Evolutionary conservation across 306 rosid species (phyloP).

Genomic region (Quillaja saponaria): DNA sequence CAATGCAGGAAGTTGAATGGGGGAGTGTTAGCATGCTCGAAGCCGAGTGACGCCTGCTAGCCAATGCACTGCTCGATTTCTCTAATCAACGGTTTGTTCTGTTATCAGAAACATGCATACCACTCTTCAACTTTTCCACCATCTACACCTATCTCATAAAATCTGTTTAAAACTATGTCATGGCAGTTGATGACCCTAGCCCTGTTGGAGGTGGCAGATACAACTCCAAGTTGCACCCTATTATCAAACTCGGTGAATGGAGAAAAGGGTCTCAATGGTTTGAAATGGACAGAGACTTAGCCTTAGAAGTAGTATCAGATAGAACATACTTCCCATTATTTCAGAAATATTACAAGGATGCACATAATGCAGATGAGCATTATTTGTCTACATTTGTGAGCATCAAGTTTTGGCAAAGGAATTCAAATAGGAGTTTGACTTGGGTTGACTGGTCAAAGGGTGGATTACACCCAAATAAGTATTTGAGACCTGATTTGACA

Average conservation of each 20-base stretch:
- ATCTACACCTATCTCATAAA: slow-evolving; percentile 59
- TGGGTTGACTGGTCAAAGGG: slow-evolving; percentile 86
- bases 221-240: slow-evolving; percentile 53
- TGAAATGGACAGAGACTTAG: slow-evolving; percentile 66
- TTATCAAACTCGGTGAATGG: slow-evolving; percentile 55
- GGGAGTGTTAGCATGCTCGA: slow-evolving; percentile 77
- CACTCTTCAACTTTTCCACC: slow-evolving; percentile 77
- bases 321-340: slow-evolving; percentile 56
- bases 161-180: slow-evolving; percentile 53
- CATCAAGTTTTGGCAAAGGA: slow-evolving; percentile 47
- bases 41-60: slow-evolving; percentile 79
- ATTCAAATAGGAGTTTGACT: slow-evolving; percentile 73
- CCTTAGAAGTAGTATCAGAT: slow-evolving; percentile 63
- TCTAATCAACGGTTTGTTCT: slow-evolving; percentile 78
- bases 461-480: slow-evolving; percentile 69
- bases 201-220: slow-evolving; percentile 67
- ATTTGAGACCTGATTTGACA: slow-evolving; percentile 49
- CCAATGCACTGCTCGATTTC: slow-evolving; percentile 74
- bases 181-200: slow-evolving; percentile 63
- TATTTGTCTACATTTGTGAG: slow-evolving; percentile 71
- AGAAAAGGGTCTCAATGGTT: slow-evolving; percentile 91
- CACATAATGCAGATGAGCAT: slow-evolving; percentile 82
- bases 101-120: slow-evolving; percentile 79
- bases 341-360: slow-evolving; percentile 39
- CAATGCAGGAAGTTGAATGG: slow-evolving; percentile 70